phyloP scores from a whole-genome alignment of 2,329 filamentous ascomycete species.

The Lasiodiplodia sp. region DNA sequence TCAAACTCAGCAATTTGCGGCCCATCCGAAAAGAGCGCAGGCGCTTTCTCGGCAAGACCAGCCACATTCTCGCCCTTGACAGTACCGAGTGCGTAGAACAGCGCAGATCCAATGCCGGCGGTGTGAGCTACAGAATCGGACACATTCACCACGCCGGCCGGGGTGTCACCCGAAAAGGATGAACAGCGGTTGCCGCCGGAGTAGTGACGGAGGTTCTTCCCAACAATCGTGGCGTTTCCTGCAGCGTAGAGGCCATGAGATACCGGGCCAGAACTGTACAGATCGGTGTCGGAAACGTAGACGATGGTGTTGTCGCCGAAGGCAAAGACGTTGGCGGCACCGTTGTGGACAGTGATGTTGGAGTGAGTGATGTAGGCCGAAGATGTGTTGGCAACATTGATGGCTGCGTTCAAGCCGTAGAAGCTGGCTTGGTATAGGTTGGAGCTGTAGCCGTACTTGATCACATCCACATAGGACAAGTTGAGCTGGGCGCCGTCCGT shows the following conservation, averaged over 20 bases:
- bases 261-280: constrained; percentile 44
- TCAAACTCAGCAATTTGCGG: constrained; percentile 36
- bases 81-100: constrained; percentile 42
- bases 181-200: constrained; percentile 44
- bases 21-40: constrained; percentile 41
- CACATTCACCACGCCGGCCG: constrained; percentile 32
- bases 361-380: constrained; percentile 37
- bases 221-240: constrained; percentile 42
- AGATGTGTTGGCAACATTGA: constrained; percentile 36
- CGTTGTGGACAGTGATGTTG: constrained; percentile 46
- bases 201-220: constrained; percentile 37
- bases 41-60: constrained; percentile 35
- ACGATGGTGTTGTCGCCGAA: constrained; percentile 41
- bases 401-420: constrained; percentile 22
- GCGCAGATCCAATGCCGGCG: constrained; percentile 38
- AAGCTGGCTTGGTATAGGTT: constrained; percentile 41
- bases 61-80: constrained; percentile 40
- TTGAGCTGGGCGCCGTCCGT: constrained; percentile 13
- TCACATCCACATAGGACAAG: constrained; percentile 28
- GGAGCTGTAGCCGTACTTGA: constrained; percentile 42
- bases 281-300: constrained; percentile 38
- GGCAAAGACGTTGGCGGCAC: constrained; percentile 44
- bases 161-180: constrained; percentile 45
- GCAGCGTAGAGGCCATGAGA: constrained; percentile 44
- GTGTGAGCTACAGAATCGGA: constrained; percentile 41